Base-by-base conservation (phyloP, 2,329 filamentous ascomycete genomes). In the Cryphonectria naterciae region DNA sequence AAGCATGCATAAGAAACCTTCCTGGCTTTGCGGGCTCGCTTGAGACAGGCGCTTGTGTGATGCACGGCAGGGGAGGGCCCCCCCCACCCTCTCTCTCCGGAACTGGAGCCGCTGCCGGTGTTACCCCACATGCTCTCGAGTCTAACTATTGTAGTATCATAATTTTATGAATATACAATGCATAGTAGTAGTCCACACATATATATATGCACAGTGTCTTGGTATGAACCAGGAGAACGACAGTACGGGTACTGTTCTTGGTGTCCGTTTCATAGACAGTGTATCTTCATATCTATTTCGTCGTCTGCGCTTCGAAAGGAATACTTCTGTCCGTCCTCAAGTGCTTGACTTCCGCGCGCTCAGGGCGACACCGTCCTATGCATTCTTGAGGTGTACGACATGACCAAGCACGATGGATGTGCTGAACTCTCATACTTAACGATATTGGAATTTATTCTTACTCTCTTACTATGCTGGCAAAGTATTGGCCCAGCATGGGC, bases 11-110 rank as follows among this genome's bases (percentile, higher is more conserved):
- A 39, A 54, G 10, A 11, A 54, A 39, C 35, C 58, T 49, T 49
- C 4, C 43, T 49, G 22, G 46, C 60, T 62, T 62, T 35, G 35
- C 37, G n/a, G 35, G 35, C 46, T 39, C 10, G 35, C n/a, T 39
- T 62, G 60, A 62, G 60, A 62, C 60, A n/a, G 35, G 60, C n/a
- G 35, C 46, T 8, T 49, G 46, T 62, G 28, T 62, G 60, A 62
- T 62, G 35, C 2, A 62, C 60, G 11, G 15, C 60, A 62, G 37
- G 58, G 60, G 60, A 25, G n/a, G n/a, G 35, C 11, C n/a, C n/a
- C 28, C 3, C n/a, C n/a, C 46, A 6, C 41, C 41, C n/a, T 25
- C 22, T 32, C 32, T 32, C 32, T 32, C 8, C 52, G 52, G 10
- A 49, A 49, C 19, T 49, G 46, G 46, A 11, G 52, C 52, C 52